Percentiles rank a stretch among this genome's conserved stretches.
Evolutionary conservation across 2,329 filamentous ascomycete species (phyloP).

Genomic region (Sporothrix humicola): DNA sequence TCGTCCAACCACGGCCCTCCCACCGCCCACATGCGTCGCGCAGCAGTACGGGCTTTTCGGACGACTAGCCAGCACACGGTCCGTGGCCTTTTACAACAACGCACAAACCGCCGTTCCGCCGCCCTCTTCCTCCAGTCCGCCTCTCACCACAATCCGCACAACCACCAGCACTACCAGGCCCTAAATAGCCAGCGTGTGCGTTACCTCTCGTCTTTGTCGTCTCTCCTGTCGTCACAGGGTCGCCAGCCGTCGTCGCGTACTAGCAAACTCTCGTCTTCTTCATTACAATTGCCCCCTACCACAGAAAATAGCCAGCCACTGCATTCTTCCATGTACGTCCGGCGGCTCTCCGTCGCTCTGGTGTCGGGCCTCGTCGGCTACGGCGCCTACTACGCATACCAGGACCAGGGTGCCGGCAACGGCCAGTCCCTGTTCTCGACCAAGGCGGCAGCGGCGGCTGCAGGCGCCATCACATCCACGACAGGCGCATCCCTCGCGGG

Average conservation of each 20-base stretch:
- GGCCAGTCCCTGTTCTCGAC: constrained; percentile 30
- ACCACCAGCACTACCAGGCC: constrained; percentile 29
- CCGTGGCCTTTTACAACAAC: constrained; percentile 58
- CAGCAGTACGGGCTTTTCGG: constrained; percentile 69
- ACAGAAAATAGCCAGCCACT: constrained; percentile 54
- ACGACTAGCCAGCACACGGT: constrained; percentile 69
- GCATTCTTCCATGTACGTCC: constrained; percentile 76
- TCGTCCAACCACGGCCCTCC: background rate
- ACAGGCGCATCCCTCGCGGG: background rate
- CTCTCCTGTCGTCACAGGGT: constrained; percentile 32
- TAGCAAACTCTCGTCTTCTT: background rate
- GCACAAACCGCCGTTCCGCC: constrained; percentile 54
- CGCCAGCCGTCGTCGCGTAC: constrained; percentile 27
- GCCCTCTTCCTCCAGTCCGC: constrained; percentile 37
- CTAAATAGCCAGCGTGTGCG: constrained; percentile 45
- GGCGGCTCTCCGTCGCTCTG: constrained; percentile 69
- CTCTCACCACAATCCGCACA: constrained; percentile 21
- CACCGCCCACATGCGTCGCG: constrained; percentile 70
- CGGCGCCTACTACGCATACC: constrained; percentile 77
- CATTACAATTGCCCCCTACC: constrained; percentile 36
- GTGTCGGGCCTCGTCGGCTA: constrained; percentile 75
- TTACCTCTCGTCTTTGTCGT: constrained; percentile 45
- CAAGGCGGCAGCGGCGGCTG: constrained; percentile 34
- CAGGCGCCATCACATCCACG: constrained; percentile 34
- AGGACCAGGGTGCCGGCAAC: constrained; percentile 44